Evolutionary conservation across 306 rosid genomes (phyloP), one percentile per base, ranked within the genome.

Genomic region (Cucurbita maxima): DNA sequence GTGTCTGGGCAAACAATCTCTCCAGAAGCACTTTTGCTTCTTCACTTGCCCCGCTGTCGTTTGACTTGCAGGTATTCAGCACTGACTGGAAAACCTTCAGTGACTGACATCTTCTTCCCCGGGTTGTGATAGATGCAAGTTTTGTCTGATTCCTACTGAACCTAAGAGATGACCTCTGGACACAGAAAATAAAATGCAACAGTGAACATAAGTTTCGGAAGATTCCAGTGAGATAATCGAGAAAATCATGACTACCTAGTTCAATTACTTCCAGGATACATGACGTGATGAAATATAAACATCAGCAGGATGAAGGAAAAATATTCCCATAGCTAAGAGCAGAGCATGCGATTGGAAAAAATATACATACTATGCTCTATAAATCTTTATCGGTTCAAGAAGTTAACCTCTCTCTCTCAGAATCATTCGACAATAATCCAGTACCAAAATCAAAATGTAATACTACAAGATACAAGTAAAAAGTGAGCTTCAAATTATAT

Each of bases 1-100:
- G 92, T 1, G 97, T 89, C 86, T 86, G 91, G 56, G 85, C 87
- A 77, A 87, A 95, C 84, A 95, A 64, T 59, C 96, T 89, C 62
- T 91, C 96, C 8, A 91, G 95, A 54, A 95, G 92, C 78, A 85
- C 64, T 81, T 90, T 91, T 3, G 97, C 90, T 30, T 94, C 85
- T 58, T 89, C 92, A 38, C 91, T 76, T 13, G 82, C 87, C 60
- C 89, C 96, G 76, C 81, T 79, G 75, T 80, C 87, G 48, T 75
- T 83, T 2, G 82, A 75, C 78, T 76, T 79, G 70, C 77, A 77
- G 52, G 71, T 76, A 72, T 86, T 77, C 81, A 87, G 75, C 45
- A 87, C 85, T 1, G 88, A 82, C 45, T 80, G 83, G 80, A 80
- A 50, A 64, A 47, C 58, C 85, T 76, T 83, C 72, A 81, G 77